A percentile compares a stretch with the other conserved stretches of the same genome.
Conservation (phyloP, 2,329 filamentous ascomycete genomes). For the Periconia digitata region DNA sequence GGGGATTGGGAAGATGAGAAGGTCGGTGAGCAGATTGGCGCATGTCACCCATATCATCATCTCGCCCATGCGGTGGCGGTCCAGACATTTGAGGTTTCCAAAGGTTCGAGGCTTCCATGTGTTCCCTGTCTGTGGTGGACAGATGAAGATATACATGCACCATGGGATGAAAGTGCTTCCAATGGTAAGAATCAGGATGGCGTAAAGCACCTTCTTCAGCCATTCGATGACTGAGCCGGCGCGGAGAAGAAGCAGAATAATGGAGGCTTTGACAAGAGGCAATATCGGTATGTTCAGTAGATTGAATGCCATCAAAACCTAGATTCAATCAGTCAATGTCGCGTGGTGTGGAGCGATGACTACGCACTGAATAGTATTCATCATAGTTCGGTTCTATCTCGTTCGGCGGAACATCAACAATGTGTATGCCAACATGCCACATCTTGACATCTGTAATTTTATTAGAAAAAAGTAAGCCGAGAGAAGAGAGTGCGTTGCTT, state of each 20-base stretch:
- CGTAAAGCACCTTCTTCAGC: slow-evolving; percentile 42
- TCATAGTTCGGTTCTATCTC: slow-evolving; percentile 41
- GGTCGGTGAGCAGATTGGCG: slow-evolving; percentile 44
- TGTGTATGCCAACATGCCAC: slow-evolving; percentile 43
- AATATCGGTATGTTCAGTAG: slow-evolving; percentile 45
- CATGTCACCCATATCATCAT: slow-evolving; percentile 46
- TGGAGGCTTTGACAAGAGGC: slow-evolving; percentile 45
- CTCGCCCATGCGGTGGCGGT: slow-evolving; percentile 39
- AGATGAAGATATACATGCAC: slow-evolving; percentile 44
- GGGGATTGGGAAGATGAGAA: slow-evolving; percentile 45
- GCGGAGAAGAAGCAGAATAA: slow-evolving; percentile 43
- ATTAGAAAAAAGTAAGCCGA: slow-evolving; percentile 5
- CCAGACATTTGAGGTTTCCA: slow-evolving; percentile 42
- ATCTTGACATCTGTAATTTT: slow-evolving; percentile 35
- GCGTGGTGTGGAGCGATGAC: background rate
- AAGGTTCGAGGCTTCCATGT: slow-evolving; percentile 44
- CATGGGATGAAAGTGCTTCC: slow-evolving; percentile 40
- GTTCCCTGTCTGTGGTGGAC: slow-evolving; percentile 42
- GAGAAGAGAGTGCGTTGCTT: slow-evolving; percentile 12
- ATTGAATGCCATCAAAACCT: slow-evolving; percentile 43
- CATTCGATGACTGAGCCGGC: slow-evolving; percentile 43
- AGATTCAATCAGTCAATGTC: slow-evolving; percentile 7
- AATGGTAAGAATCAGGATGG: slow-evolving; percentile 39
- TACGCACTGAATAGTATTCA: slow-evolving; percentile 36
- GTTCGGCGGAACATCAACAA: slow-evolving; percentile 37